Evolutionary conservation across 352 stramenopile genomes (phyloP).

Genomic region (Thraustochytrium striatum): DNA sequence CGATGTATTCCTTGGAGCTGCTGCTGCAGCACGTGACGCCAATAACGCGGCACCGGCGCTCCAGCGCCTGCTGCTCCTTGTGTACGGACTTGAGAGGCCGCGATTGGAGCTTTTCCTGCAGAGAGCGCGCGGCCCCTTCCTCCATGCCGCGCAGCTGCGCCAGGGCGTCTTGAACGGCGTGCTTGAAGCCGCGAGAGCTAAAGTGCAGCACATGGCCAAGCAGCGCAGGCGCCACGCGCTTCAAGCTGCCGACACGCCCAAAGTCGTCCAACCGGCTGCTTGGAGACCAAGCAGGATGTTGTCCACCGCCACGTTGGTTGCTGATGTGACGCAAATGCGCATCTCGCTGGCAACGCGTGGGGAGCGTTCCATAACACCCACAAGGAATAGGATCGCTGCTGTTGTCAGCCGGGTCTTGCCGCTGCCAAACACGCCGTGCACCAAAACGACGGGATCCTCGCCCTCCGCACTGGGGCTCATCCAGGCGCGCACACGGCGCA

Average conservation of each 20-base stretch:
- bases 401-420: constrained; percentile 23
- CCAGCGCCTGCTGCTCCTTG: not conserved
- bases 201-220: constrained; percentile 29
- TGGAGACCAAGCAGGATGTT: constrained; percentile 42
- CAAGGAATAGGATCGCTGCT: not conserved
- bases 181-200: not conserved
- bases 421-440: constrained; percentile 19
- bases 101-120: not conserved
- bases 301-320: constrained; percentile 48
- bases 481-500: not conserved
- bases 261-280: not conserved
- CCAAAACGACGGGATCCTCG: constrained; percentile 1
- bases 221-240: constrained; percentile 12
- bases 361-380: not conserved
- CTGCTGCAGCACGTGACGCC: constrained; percentile 37
- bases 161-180: not conserved
- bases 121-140: not conserved
- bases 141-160: not conserved
- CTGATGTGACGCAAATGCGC: constrained; percentile 23
- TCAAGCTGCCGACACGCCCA: not conserved
- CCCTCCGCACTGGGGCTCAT: not conserved
- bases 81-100: too few relatives aligned
- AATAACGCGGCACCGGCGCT: not conserved
- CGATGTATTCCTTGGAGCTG: constrained; percentile 21
- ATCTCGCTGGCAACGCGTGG: not conserved